A percentile compares a stretch with the other conserved stretches of the same genome.
Evolutionary conservation across 768 basidiomycete genomes (phyloP).

Genomic region (Candolleomyces eurysporus): DNA sequence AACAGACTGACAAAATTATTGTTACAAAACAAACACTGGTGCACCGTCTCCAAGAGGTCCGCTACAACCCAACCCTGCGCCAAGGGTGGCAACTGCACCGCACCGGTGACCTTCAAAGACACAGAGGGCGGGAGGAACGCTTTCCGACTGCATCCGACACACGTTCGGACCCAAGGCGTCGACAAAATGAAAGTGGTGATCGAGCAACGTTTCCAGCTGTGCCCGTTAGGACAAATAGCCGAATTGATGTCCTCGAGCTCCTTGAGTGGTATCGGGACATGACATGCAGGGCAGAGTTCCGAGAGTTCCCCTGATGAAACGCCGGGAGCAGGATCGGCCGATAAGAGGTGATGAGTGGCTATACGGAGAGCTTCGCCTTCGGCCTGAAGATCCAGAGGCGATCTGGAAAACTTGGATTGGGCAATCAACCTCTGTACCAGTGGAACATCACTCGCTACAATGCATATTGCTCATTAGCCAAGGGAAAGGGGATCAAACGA

Average conservation of each 20-base stretch:
- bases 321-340: slow-evolving; percentile 16
- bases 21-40: slow-evolving; percentile 69
- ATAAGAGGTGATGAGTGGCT: slow-evolving; percentile 22
- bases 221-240: slow-evolving; percentile 69
- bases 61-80: slow-evolving; percentile 63
- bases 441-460: slow-evolving; percentile 57
- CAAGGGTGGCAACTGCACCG: slow-evolving; percentile 43
- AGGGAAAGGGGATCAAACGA: neutral
- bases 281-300: slow-evolving; percentile 78
- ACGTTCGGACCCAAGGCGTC: slow-evolving; percentile 77
- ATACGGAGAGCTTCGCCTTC: slow-evolving; percentile 33
- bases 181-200: slow-evolving; percentile 78
- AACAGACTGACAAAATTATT: slow-evolving; percentile 63
- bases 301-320: slow-evolving; percentile 36
- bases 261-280: slow-evolving; percentile 50
- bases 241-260: slow-evolving; percentile 45
- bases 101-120: slow-evolving; percentile 24
- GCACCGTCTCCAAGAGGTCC: slow-evolving; percentile 62
- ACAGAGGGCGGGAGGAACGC: slow-evolving; percentile 64
- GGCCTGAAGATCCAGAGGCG: slow-evolving; percentile 35
- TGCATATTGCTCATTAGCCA: neutral
- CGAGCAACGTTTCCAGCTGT: slow-evolving; percentile 80
- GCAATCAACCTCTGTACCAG: slow-evolving; percentile 62
- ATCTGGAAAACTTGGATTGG: slow-evolving; percentile 55
- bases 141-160: slow-evolving; percentile 78